A percentile compares a stretch with the other conserved stretches of the same genome.
These are phyloP conservation scores for Ochetophila trinervis DNA, from an alignment of 306 rosid genomes.

Conservation along the genomic window DNA sequence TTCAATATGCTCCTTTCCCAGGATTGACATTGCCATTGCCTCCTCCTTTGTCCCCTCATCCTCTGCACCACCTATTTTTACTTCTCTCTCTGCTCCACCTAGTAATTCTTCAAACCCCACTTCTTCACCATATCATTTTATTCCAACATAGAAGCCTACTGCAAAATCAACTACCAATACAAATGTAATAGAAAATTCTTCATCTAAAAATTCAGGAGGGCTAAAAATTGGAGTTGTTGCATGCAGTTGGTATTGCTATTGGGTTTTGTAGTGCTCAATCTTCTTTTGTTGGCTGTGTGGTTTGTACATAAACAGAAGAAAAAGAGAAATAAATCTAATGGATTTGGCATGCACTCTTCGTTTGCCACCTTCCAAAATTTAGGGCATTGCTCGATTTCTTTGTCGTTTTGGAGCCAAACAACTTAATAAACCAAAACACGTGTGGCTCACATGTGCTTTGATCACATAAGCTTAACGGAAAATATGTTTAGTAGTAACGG, in stretches of 20 bases:
- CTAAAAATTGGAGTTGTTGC: constrained; percentile 43
- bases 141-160: constrained; percentile 58
- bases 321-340: constrained; percentile 38
- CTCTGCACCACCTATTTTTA: constrained; percentile 52
- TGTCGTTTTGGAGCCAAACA: no score
- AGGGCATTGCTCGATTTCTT: no score
- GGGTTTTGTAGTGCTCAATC: constrained; percentile 65
- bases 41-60: constrained; percentile 58
- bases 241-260: constrained; percentile 57
- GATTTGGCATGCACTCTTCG: constrained; percentile 63
- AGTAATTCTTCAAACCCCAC: constrained; percentile 36
- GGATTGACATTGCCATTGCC: constrained; percentile 46
- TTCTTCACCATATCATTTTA: constrained; percentile 26
- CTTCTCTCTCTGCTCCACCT: constrained; percentile 38
- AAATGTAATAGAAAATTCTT: constrained; percentile 8
- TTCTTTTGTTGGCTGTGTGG: constrained; percentile 61
- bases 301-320: constrained; percentile 58
- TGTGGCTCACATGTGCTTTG: no score
- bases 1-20: constrained; percentile 49
- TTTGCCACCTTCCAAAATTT: constrained; percentile 86
- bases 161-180: constrained; percentile 41
- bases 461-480: no score
- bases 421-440: no score
- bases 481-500: no score
- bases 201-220: constrained; percentile 43